These are phyloP conservation scores for Poronia punctata DNA, from an alignment of 495 filamentous ascomycete species.

Conservation along the genomic window DNA sequence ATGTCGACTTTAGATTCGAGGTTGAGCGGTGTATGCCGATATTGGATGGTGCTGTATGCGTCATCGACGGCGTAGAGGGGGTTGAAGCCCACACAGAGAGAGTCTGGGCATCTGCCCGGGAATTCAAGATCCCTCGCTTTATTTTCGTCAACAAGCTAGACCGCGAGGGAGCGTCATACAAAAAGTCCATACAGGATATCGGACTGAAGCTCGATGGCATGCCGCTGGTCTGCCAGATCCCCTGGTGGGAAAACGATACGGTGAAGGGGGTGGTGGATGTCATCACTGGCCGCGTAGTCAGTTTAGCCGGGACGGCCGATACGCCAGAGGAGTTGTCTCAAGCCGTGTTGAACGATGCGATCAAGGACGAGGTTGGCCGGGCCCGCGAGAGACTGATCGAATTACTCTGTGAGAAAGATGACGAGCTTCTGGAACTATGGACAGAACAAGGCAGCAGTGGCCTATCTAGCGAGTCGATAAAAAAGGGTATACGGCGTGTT, in stretches of 20 bases:
- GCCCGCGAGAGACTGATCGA: conserved; percentile 79
- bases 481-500: conserved; percentile 64
- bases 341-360: conserved; percentile 7
- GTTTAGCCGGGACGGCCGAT: conserved; percentile 28
- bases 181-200: conserved; percentile 76
- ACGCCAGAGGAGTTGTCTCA: conserved; percentile 13
- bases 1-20: conserved; percentile 98
- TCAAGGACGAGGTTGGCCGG: conserved; percentile 63
- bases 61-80: conserved; percentile 92
- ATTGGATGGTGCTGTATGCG: conserved; percentile 90
- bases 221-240: conserved; percentile 91
- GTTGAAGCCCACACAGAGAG: conserved; percentile 98
- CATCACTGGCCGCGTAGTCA: conserved; percentile 41
- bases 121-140: conserved; percentile 77
- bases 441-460: conserved; percentile 67
- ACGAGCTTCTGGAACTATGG: conserved; percentile 75
- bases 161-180: conserved; percentile 87
- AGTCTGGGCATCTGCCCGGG: conserved; percentile 86
- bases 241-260: conserved; percentile 77
- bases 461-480: conserved; percentile 59
- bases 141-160: conserved; percentile 96
- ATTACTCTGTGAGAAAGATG: conserved; percentile 78
- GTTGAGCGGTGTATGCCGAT: conserved; percentile 89
- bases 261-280: conserved; percentile 82
- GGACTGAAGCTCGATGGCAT: conserved; percentile 70